Evolutionary conservation across 768 basidiomycete species (phyloP), one percentile per base, ranked within the genome.

Genomic region (Coprinopsis strossmayeri): DNA sequence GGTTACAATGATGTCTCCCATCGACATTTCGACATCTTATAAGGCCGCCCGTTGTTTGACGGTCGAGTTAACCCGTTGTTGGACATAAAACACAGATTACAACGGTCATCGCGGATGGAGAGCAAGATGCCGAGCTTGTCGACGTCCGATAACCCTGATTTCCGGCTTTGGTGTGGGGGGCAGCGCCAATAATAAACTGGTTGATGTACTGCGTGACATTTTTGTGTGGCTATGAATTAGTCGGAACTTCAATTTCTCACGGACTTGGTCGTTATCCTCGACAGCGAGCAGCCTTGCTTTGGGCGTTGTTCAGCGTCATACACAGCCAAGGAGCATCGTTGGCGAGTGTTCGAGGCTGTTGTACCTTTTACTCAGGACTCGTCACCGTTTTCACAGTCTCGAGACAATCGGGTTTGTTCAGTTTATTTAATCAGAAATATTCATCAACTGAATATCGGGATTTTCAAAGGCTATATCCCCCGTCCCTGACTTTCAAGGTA

Each of bases 371-470:
- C 30, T 7, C 15, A 15, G 7, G 30, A 7, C 30, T 32, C 30
- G 15, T 7, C 30, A 32, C 15, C 30, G 30, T 32, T 32, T 32
- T 32, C 30, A 7, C 9, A 7, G 30, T 32, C 15, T 32, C 15
- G 15, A 7, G 30, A 15, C 10, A 48, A 57, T 46, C 50, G 34
- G 49, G 39, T 59, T 58, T 59, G 54, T 57, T 53, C 59, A 59
- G 55, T 61, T 57, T 59, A 58, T 63, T 64, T 64, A 60, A 63
- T 64, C 52, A 52, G 57, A 57, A 58, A 59, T 55, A 60, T 55
- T 54, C 50, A 27, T 45, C 45, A 57, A 57, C 59, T 57, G 62
- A 64, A 65, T 63, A 64, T 64, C 18, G 61, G 60, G 59, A 61
- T 61, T 60, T 60, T 61, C 61, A 57, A 58, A 45, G 57, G 58